Base-by-base conservation (phyloP, 179 eudicot genomes). In the Gypsophila paniculata region DNA sequence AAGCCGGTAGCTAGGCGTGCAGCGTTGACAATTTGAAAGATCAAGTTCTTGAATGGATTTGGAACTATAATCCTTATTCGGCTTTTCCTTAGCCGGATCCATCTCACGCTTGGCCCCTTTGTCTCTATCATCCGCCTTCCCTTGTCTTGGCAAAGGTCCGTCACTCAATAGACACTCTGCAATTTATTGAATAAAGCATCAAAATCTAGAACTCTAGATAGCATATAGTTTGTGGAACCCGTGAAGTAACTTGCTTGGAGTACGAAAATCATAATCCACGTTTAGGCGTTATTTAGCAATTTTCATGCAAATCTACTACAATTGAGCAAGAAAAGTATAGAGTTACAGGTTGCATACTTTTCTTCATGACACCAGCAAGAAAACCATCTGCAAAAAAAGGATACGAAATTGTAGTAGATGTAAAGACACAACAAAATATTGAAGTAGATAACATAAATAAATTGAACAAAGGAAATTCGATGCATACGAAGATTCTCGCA, bases 21-120 rank as follows among this genome's bases (percentile, higher is more conserved):
- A 93, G 46, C 91, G 82, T 82, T 91, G 83, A 75, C 98, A 91
- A 63, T 85, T 81, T 58, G 97, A 87, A 77, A 91, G 97, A 82
- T 93, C 98, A 72, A 93, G 96, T 76, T 93, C 98, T 83, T 91
- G 93, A 44, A 93, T 91, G 55, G 98, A 89, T 72, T 91, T 91
- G 18, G 85, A 90, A 78, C 76, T 76, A 72, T 93, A 93, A 70
- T 85, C 91, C 80, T 80, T 87, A 78, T 84, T 76, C 68, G 84
- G 77, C 55, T 86, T 91, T 75, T 90, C 96, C 78, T 87, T 89
- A 58, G 83, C 85, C 53, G 72, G 77, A 42, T 87, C 97, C 17
- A 53, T 38, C 34, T 91, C 98, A 74, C 87, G 87, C 79, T 86
- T 89, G 59, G 74, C 86, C 52, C 84, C 90, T 79, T 83, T 87